Percentiles rank a stretch among this genome's conserved stretches.
Evolutionary conservation across 2,329 filamentous ascomycete genomes (phyloP).

Genomic region (Aspergillus persii): DNA sequence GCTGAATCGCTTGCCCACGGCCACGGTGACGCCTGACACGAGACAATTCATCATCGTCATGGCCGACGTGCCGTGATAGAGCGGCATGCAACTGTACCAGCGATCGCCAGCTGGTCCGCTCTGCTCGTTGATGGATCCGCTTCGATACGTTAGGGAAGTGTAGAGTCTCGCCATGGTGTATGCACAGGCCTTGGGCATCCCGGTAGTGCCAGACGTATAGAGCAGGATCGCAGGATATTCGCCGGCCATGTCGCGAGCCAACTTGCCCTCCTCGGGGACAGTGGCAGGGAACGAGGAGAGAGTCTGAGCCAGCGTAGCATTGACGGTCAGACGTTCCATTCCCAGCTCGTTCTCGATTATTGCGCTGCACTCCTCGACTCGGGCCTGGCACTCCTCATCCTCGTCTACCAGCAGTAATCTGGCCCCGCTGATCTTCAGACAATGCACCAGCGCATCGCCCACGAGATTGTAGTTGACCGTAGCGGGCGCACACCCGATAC

Average conservation of each 20-base stretch:
- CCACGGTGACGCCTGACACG: conserved; percentile 47
- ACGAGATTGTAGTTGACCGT: conserved; percentile 70
- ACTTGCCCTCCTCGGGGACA: conserved; percentile 50
- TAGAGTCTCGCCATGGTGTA: conserved; percentile 55
- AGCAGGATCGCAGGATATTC: conserved; percentile 62
- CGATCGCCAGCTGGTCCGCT: conserved; percentile 48
- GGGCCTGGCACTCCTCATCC: conserved; percentile 51
- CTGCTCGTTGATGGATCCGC: conserved; percentile 28
- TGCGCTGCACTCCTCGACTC: conserved; percentile 54
- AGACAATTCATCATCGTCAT: conserved; percentile 59
- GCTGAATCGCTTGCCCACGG: conserved; percentile 56
- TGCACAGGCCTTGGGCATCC: conserved; percentile 68
- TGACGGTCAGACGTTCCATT: conserved; percentile 57
- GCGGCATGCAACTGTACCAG: conserved; percentile 74
- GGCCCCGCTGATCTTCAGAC: conserved; percentile 57
- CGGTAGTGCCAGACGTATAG: conserved; percentile 76
- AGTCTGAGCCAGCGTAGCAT: conserved; percentile 44
- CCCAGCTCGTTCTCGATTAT: conserved; percentile 56
- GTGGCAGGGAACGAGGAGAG: conserved; percentile 50
- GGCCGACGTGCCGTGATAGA: conserved; percentile 73
- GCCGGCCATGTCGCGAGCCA: conserved; percentile 52
- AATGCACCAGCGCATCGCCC: conserved; percentile 64
- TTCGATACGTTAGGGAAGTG: conserved; percentile 35
- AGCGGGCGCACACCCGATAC: conserved; percentile 66
- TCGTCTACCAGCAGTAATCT: conserved; percentile 60